Base-by-base conservation (phyloP, 177 flowering plant species). In the Telopea speciosissima region DNA sequence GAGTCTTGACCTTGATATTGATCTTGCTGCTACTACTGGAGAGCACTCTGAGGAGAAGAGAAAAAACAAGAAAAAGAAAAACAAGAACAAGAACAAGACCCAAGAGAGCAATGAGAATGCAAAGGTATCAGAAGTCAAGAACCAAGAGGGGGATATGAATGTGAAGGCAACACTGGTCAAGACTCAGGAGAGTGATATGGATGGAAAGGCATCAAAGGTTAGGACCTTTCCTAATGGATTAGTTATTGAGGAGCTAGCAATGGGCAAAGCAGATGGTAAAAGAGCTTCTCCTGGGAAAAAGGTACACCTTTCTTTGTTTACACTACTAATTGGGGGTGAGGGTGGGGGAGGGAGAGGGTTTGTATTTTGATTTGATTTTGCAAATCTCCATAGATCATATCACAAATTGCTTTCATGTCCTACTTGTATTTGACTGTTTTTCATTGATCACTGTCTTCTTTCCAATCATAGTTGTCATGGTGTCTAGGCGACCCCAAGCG, bases 231-330 rank as follows among this genome's bases (percentile, higher is more conserved):
- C 86, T n/a, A 95, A 95, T 88, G 99, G 99, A 31, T 74, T 96
- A 74, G 85, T 87, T 69, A 79, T 91, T 62, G 95, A 93, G 83
- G 97, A 91, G 72, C 11, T 93, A 62, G 79, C 74, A 45, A 90
- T 96, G 93, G 99, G 98, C 24, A 88, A 88, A 79, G 92, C 98
- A 65, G 87, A 90, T 83, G 99, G 96, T 26, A 88, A 85, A 81
- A 84, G 80, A 79, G 97, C 99, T 68, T 74, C 89, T 70, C 85
- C 81, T 69, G 99, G 99, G 64, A 85, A 77, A 12, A 82, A 78
- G 86, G 98, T 90, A 63, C 60, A 0, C 44, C 26, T 61, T 17
- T 33, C 26, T 24, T 16, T 49, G 49, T 24, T 3, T 14, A 26
- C 1, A 52, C 16, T 28, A 21, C 49, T 52, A n/a, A 33, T 54